Evolutionary conservation across 768 basidiomycete species (phyloP), one percentile per base, ranked within the genome.

Genomic region (Neoboletus magnificus): DNA sequence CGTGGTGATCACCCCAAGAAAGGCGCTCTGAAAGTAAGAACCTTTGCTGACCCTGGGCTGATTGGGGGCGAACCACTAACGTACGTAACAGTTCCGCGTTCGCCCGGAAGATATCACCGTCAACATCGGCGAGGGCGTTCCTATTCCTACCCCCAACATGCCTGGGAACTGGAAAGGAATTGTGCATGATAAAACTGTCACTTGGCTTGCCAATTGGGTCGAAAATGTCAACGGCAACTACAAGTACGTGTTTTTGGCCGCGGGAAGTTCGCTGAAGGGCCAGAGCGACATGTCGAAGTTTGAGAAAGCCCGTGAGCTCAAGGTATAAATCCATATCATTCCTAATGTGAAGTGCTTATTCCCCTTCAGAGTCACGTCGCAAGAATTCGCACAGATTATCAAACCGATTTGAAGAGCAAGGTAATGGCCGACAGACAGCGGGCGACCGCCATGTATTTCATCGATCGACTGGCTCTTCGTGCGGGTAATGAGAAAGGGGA

Each of bases 401-500:
- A 79, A 9, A 77, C 72, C 20, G 93, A 97, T 55, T 76, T 98
- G 52, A 91, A 83, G 74, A 86, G 82, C 50, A 98, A 97, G 72
- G 83, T 93, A 55, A 98, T 93, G 90, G 89, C 87, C 11, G 89
- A 92, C 60, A 87, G 97, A 33, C 96, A 98, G 73, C 87, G 96
- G 25, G 97, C 97, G n/a, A 98, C 96, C 1, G 91, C 97, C 16
- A 91, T 99, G 87, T 99, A 99, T 72, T 93, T 99, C 75, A 98
- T 99, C 66, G 97, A 99, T 74, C 85, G 85, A 66, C 81, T 98
- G 35, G 97, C 97, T 35, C 89, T 99, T 71, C 91, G 97, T 80
- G 95, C 95, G 45, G 97, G 97, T 60, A 98, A 98, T 74, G 97
- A 99, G 77, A 99, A 99, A 73, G 97, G 96, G 42, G 97, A 98